Percentiles rank a stretch among this genome's conserved stretches.
Evolutionary conservation across 768 basidiomycete species (phyloP).

Genomic region (Russula abietina): DNA sequence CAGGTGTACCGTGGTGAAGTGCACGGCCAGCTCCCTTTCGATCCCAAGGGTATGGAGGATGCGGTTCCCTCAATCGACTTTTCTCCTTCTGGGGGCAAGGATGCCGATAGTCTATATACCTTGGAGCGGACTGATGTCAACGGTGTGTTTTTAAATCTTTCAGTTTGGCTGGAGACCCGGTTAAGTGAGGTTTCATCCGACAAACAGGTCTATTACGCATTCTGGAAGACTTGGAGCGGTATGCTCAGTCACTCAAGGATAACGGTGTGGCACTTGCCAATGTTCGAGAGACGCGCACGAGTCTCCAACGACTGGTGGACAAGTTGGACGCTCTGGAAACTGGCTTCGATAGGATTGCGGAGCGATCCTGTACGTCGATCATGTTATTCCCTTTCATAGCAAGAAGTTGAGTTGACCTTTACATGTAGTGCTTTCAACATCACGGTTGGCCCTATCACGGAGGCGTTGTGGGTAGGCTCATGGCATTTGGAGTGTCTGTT

Average conservation of each 20-base stretch:
- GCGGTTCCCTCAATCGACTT: constrained; percentile 76
- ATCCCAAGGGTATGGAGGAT: constrained; percentile 74
- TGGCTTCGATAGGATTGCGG: constrained; percentile 82
- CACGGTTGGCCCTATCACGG: constrained; percentile 60
- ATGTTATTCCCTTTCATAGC: neutral
- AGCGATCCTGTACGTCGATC: constrained; percentile 63
- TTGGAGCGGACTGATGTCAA: constrained; percentile 67
- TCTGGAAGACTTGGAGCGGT: constrained; percentile 60
- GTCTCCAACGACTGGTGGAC: constrained; percentile 61
- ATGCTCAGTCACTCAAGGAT: constrained; percentile 43
- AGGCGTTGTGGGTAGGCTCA: constrained; percentile 55
- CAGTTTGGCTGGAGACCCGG: neutral
- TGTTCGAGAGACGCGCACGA: constrained; percentile 52
- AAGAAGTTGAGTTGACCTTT: constrained; percentile 6
- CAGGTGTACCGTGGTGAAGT: constrained; percentile 81
- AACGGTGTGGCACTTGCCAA: constrained; percentile 43
- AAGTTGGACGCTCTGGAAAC: constrained; percentile 77
- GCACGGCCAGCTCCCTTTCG: constrained; percentile 83
- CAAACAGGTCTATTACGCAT: constrained; percentile 51
- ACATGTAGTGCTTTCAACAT: constrained; percentile 64
- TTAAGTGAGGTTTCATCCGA: neutral
- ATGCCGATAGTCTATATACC: constrained; percentile 47
- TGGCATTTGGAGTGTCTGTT: neutral
- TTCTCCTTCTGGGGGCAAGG: constrained; percentile 58
- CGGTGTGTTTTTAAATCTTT: constrained; percentile 39